Evolutionary conservation across 352 stramenopile species (phyloP), one percentile per base, ranked within the genome.

Genomic region (Globisporangium carolinianum): DNA sequence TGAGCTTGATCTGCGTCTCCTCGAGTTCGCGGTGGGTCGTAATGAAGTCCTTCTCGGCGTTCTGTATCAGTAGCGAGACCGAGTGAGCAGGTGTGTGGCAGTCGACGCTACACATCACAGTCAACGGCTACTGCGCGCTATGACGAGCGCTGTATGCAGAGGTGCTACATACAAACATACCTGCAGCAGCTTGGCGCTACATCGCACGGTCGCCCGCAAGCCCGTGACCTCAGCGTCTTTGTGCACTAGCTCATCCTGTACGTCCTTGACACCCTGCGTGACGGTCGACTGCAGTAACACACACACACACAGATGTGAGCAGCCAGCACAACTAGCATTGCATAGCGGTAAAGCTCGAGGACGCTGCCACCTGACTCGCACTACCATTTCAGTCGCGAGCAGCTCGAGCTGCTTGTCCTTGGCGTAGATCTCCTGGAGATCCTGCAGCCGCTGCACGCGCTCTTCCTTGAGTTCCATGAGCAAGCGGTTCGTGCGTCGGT

Each of bases 371-470:
- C 24, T 17, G 11, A 17, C 11, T 47, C 11, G 6, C 37, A n/a
- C 1, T 65, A 90, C 80, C 62, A 86, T 77, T 79, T 87, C 78
- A 18, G 47, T 68, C 4, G 72, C 55, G 11, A 91, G 55, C 12
- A 80, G 68, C 45, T 87, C 80, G 7, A 91, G 58, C 37, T 84
- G 69, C 54, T 89, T 91, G 47, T 91, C 78, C 55, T 91, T 91
- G 11, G 77, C 67, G 53, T 91, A 91, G 57, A 91, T 91, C 57
- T 91, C 80, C 49, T 91, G 73, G 6, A 89, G 62, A 65, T 91
- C 80, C 47, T 91, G 80, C n/a, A 91, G 56, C 39, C 80, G 65
- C 53, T 91, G 80, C 5, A 90, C 78, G n/a, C 80, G 80, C 52
- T 90, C 78, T 57, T 90, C 80, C 39, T 83, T 71, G 4, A 91